Conservation (phyloP, 108 stramenopile genomes). For the Fragilariopsis cylindrus region DNA sequence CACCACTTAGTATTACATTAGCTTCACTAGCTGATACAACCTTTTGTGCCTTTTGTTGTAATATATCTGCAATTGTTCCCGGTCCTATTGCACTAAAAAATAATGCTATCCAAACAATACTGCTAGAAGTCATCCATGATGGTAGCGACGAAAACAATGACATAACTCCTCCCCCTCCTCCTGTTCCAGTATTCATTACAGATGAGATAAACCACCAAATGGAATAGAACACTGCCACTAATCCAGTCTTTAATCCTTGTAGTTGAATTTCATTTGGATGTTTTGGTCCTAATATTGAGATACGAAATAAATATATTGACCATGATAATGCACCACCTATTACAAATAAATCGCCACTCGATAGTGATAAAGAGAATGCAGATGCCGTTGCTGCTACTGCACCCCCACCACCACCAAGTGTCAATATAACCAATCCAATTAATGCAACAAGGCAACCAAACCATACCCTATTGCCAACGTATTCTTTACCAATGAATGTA, state of each 20-base stretch:
- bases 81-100: slow-evolving; percentile 62
- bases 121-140: slow-evolving; percentile 38
- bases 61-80: slow-evolving; percentile 59
- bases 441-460: slow-evolving; percentile 52
- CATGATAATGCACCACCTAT: slow-evolving; percentile 65
- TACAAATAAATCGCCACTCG: slow-evolving; percentile 53
- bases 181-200: not conserved
- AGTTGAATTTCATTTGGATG: slow-evolving; percentile 46
- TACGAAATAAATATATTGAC: slow-evolving; percentile 64
- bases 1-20: slow-evolving; percentile 59
- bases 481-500: slow-evolving; percentile 46
- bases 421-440: slow-evolving; percentile 47
- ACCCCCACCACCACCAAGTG: slow-evolving; percentile 23
- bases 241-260: slow-evolving; percentile 55
- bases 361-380: slow-evolving; percentile 22
- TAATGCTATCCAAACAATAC: slow-evolving; percentile 48
- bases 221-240: slow-evolving; percentile 56
- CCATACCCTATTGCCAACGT: slow-evolving; percentile 43
- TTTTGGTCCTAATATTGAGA: slow-evolving; percentile 42
- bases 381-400: slow-evolving; percentile 8
- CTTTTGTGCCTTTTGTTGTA: slow-evolving; percentile 64
- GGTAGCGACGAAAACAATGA: slow-evolving; percentile 21
- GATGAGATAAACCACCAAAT: slow-evolving; percentile 37
- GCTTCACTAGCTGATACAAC: slow-evolving; percentile 42
- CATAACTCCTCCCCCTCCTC: not conserved